These are phyloP conservation scores for Trichosanthes cucumerina DNA, from an alignment of 306 rosid species.

Conservation along the genomic window DNA sequence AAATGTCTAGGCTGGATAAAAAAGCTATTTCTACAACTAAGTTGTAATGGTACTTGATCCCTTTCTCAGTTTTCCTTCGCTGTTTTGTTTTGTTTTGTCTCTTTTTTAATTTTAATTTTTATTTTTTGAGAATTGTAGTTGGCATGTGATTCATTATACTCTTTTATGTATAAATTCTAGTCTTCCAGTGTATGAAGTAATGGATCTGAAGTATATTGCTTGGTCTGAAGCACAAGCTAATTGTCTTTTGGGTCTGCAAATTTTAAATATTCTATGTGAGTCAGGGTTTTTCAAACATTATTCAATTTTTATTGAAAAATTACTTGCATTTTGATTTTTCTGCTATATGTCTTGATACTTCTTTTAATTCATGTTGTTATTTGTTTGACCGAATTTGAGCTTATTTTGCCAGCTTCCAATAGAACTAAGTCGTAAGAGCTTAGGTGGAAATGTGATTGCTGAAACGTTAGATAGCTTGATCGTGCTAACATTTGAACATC, in stretches of 20 bases:
- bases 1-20: background rate
- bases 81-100: background rate
- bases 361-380: background rate
- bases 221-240: background rate
- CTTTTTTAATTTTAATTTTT: too few relatives aligned
- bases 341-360: background rate
- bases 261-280: background rate
- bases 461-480: constrained; percentile 73
- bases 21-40: background rate
- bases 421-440: constrained; percentile 33
- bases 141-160: background rate
- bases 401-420: constrained; percentile 38
- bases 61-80: background rate
- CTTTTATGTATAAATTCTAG: background rate
- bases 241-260: background rate
- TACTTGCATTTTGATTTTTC: background rate
- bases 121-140: background rate
- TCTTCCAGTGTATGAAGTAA: background rate
- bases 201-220: background rate
- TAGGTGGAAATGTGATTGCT: constrained; percentile 32
- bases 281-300: background rate
- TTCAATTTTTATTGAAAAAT: background rate
- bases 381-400: background rate
- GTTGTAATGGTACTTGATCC: background rate
- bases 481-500: constrained; percentile 66